phyloP scores from a whole-genome alignment of 495 filamentous ascomycete species.

The Glonium stellatum region DNA sequence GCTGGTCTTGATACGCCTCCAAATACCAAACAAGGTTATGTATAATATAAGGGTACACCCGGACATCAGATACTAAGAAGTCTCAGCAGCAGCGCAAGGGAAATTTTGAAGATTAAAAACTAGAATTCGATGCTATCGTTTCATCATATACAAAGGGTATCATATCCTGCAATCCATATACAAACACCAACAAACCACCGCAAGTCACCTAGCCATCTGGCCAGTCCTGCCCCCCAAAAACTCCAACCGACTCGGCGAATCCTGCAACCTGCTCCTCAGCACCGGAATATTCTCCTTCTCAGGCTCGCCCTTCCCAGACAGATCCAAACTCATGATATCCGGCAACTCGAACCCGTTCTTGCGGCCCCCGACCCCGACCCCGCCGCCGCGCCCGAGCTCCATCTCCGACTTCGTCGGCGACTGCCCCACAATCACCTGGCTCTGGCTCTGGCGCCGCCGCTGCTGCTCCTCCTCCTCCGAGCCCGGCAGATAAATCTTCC shows the following conservation, averaged over 20 bases:
- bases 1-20: too few relatives aligned
- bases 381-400: neutral
- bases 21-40: too few relatives aligned
- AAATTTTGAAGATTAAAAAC: too few relatives aligned
- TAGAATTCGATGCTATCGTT: too few relatives aligned
- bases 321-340: slow-evolving; percentile 1
- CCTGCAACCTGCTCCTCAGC: slow-evolving; percentile 6
- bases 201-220: neutral
- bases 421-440: neutral
- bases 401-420: neutral
- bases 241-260: neutral
- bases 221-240: neutral
- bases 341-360: slow-evolving; percentile 7
- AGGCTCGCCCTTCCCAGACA: slow-evolving; percentile 8
- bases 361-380: too few relatives aligned
- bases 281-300: slow-evolving; percentile 25
- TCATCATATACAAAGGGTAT: too few relatives aligned
- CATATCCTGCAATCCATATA: neutral
- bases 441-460: too few relatives aligned
- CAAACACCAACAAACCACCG: neutral
- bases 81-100: too few relatives aligned
- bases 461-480: slow-evolving; percentile 23
- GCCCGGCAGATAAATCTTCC: slow-evolving; percentile 48
- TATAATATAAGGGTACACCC: too few relatives aligned
- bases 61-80: too few relatives aligned